Conservation (phyloP, 441 rosid species). For the Pelargonium myrrhifolium region DNA sequence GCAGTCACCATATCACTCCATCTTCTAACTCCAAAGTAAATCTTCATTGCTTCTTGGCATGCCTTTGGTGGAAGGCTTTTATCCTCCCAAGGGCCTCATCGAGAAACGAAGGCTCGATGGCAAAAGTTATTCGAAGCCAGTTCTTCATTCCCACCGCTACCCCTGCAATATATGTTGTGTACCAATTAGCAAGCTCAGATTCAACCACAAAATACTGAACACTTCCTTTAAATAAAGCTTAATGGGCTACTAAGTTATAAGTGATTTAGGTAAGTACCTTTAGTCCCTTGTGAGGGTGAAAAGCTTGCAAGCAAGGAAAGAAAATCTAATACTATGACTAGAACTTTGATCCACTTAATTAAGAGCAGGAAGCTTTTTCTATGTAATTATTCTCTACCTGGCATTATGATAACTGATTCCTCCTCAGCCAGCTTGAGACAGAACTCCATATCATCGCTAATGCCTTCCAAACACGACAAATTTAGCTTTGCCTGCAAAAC, state of each 20-base stretch:
- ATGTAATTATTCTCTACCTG: constrained; percentile 18
- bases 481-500: constrained; percentile 30
- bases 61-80: constrained; percentile 41
- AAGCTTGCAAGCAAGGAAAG: too few species aligned
- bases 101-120: constrained; percentile 36
- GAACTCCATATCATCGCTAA: constrained; percentile 33
- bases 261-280: too few species aligned
- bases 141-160: constrained; percentile 45
- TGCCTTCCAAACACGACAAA: constrained; percentile 24
- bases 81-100: constrained; percentile 49
- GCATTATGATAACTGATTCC: constrained; percentile 34
- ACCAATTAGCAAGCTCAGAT: too few species aligned
- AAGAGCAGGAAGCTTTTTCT: too few species aligned
- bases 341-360: too few species aligned
- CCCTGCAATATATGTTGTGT: constrained; percentile 26
- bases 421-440: constrained; percentile 32
- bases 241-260: too few species aligned
- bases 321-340: too few species aligned
- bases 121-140: constrained; percentile 51
- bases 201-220: too few species aligned
- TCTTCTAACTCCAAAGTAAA: too few species aligned
- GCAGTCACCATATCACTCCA: too few species aligned
- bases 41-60: constrained; percentile 19
- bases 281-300: too few species aligned
- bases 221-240: too few species aligned